Percentiles rank a stretch among this genome's conserved stretches.
These are phyloP conservation scores for Lactuca saligna DNA, from an alignment of 129 eudicot genomes.

Conservation along the genomic window DNA sequence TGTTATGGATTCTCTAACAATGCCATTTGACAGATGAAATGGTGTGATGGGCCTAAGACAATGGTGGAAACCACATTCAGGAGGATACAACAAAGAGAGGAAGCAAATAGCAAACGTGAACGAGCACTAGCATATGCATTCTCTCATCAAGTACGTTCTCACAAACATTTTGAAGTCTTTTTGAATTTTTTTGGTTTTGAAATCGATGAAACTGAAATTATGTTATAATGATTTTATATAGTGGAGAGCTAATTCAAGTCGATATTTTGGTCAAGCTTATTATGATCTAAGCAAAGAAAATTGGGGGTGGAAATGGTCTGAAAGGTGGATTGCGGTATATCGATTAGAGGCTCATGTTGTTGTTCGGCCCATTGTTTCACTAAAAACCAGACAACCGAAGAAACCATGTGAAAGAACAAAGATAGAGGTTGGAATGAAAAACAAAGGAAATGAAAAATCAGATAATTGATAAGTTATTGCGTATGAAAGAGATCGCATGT, in stretches of 20 bases:
- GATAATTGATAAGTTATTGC: constrained; percentile 9
- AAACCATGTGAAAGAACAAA: constrained; percentile 21
- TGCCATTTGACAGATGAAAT: constrained; percentile 33
- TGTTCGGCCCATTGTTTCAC: constrained; percentile 29
- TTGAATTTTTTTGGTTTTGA: neutral
- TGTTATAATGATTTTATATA: constrained; percentile 23
- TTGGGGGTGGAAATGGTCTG: constrained; percentile 70
- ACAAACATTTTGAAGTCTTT: neutral
- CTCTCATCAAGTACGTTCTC: constrained; percentile 45
- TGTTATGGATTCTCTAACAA: no score
- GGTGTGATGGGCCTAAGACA: constrained; percentile 45
- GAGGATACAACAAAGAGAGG: constrained; percentile 40
- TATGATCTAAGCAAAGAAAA: constrained; percentile 50
- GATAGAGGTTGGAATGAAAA: neutral
- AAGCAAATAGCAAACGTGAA: constrained; percentile 47
- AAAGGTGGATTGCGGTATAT: constrained; percentile 49
- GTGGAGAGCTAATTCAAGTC: constrained; percentile 49
- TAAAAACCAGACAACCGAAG: constrained; percentile 5
- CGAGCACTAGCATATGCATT: constrained; percentile 58
- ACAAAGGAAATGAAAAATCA: neutral
- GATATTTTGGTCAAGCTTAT: constrained; percentile 55
- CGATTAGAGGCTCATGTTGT: constrained; percentile 43
- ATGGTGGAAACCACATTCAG: constrained; percentile 37
- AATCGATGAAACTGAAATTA: neutral
- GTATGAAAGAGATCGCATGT: constrained; percentile 2